phyloP scores from a whole-genome alignment of 2,329 filamentous ascomycete species.

The Sclerotinia borealis region DNA sequence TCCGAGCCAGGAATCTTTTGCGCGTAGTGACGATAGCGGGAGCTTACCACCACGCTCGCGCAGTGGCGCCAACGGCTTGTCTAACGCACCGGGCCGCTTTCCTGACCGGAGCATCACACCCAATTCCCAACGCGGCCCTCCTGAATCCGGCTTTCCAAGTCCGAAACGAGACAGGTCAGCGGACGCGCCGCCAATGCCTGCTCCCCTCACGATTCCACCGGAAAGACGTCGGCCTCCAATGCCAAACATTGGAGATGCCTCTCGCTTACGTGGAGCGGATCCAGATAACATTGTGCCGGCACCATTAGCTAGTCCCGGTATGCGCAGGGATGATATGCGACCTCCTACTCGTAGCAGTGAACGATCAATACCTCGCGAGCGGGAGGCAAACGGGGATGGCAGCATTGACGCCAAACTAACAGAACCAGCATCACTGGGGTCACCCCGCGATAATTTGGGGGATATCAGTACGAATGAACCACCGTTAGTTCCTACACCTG shows the following conservation, averaged over 20 bases:
- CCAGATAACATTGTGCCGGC: slow-evolving; percentile 33
- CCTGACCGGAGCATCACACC: slow-evolving; percentile 29
- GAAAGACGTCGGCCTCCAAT: slow-evolving; percentile 33
- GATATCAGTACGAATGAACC: background rate
- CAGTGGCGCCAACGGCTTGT: slow-evolving; percentile 26
- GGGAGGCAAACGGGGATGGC: slow-evolving; percentile 11
- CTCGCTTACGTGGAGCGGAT: slow-evolving; percentile 26
- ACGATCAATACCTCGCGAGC: slow-evolving; percentile 20
- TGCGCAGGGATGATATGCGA: slow-evolving; percentile 31
- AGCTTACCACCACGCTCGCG: slow-evolving; percentile 30
- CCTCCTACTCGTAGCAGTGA: slow-evolving; percentile 33
- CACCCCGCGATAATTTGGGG: background rate
- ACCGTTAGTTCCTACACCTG: background rate
- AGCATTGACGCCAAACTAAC: slow-evolving; percentile 2
- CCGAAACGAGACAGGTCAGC: slow-evolving; percentile 17
- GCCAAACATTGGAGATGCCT: slow-evolving; percentile 26
- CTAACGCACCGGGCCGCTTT: slow-evolving; percentile 29
- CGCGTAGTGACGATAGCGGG: slow-evolving; percentile 26
- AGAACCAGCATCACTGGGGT: slow-evolving; percentile 5
- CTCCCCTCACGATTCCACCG: slow-evolving; percentile 27
- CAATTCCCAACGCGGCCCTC: slow-evolving; percentile 27
- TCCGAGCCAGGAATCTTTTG: slow-evolving; percentile 32
- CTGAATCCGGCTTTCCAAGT: slow-evolving; percentile 24
- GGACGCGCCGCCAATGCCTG: slow-evolving; percentile 29
- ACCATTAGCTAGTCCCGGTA: slow-evolving; percentile 33